Percentiles rank a stretch among this genome's conserved stretches.
These are phyloP conservation scores for Apiospora aurea DNA, from an alignment of 2,329 filamentous ascomycete genomes.

Conservation along the genomic window DNA sequence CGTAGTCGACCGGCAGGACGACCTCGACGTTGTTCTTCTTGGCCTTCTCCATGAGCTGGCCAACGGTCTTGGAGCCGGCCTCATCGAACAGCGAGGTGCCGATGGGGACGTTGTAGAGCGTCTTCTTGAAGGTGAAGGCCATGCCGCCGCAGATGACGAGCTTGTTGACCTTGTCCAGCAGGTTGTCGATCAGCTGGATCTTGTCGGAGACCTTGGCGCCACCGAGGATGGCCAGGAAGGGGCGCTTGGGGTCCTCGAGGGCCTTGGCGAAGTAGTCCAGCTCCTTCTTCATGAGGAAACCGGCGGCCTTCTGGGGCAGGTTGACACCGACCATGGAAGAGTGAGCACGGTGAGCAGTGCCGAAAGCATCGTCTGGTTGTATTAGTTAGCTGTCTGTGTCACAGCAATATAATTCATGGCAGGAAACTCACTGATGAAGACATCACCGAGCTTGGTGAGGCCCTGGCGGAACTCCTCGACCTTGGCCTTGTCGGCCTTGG, in stretches of 20 bases:
- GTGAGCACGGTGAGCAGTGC: conserved; percentile 97
- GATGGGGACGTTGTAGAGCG: conserved; percentile 88
- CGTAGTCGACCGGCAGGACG: conserved; percentile 91
- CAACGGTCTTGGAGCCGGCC: conserved; percentile 90
- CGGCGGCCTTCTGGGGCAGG: conserved; percentile 94
- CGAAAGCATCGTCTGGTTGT: conserved; percentile 87
- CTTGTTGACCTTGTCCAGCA: conserved; percentile 96
- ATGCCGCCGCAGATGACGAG: conserved; percentile 96
- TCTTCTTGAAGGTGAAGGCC: conserved; percentile 99
- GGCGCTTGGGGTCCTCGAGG: conserved; percentile 89
- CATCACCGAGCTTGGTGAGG: conserved; percentile 90
- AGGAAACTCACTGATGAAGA: conserved; percentile 85
- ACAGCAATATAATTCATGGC: no score
- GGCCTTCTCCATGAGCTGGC: conserved; percentile 88
- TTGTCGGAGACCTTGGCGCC: conserved; percentile 99
- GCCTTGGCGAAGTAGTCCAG: conserved; percentile 99
- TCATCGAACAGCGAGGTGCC: conserved; percentile 93
- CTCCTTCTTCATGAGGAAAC: conserved; percentile 99
- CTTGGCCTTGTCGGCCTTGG: conserved; percentile 93
- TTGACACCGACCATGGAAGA: conserved; percentile 99
- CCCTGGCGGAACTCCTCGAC: conserved; percentile 95
- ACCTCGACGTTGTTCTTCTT: conserved; percentile 96
- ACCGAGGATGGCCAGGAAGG: conserved; percentile 98
- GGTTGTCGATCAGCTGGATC: conserved; percentile 99
- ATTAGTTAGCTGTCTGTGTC: not conserved